phyloP scores from a whole-genome alignment of 345 rosid genomes.

The Linum trigynum region DNA sequence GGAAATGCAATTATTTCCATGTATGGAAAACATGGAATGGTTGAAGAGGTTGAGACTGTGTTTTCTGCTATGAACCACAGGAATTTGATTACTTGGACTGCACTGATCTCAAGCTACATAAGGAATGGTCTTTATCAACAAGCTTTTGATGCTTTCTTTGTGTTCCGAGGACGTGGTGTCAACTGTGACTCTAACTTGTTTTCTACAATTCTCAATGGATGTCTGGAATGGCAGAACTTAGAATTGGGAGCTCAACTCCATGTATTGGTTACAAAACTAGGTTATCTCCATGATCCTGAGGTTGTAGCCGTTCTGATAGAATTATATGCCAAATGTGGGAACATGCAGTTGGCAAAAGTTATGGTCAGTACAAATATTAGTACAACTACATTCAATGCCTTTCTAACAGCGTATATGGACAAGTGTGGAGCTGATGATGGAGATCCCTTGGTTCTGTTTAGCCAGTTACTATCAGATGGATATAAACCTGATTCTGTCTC shows the following conservation, averaged over 20 bases:
- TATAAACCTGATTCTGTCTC: constrained; percentile 19
- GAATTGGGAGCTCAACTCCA: constrained; percentile 21
- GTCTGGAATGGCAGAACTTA: constrained; percentile 17
- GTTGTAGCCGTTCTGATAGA: constrained; percentile 34
- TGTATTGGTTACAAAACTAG: not conserved
- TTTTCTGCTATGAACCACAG: constrained; percentile 24
- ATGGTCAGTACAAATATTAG: constrained; percentile 10
- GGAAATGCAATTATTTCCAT: constrained; percentile 29
- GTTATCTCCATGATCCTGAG: constrained; percentile 13
- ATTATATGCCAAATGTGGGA: constrained; percentile 41
- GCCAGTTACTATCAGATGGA: constrained; percentile 15
- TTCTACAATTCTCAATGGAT: constrained; percentile 3
- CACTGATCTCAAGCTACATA: constrained; percentile 33
- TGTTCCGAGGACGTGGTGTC: constrained; percentile 23
- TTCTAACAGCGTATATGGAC: constrained; percentile 20
- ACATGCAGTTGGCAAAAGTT: constrained; percentile 17
- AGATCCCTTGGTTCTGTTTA: constrained; percentile 22
- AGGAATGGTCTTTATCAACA: constrained; percentile 25
- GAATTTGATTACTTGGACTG: constrained; percentile 40
- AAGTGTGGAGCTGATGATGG: constrained; percentile 14
- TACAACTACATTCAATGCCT: constrained; percentile 23
- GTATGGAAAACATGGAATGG: constrained; percentile 25
- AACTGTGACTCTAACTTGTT: constrained; percentile 6
- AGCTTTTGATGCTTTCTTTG: constrained; percentile 20
- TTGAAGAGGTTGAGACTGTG: constrained; percentile 24